These are phyloP conservation scores for Mesembryanthemum crystallinum DNA, from an alignment of 148 eudicot species.

Conservation along the genomic window DNA sequence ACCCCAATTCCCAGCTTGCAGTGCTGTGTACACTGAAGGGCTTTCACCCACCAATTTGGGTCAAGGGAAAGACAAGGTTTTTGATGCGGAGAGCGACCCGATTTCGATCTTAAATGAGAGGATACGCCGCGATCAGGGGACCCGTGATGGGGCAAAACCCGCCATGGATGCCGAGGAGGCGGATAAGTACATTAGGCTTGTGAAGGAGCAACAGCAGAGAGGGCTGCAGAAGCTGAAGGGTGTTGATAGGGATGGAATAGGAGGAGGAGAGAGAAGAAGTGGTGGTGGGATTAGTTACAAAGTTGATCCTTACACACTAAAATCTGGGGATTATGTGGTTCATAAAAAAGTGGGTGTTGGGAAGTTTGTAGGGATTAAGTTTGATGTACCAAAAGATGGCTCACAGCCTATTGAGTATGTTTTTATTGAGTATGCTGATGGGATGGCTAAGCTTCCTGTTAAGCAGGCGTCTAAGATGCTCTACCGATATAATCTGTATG, in stretches of 20 bases:
- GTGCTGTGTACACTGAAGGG: slow-evolving; percentile 36
- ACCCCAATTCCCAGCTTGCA: slow-evolving; percentile 13
- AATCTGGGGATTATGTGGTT: slow-evolving; percentile 81
- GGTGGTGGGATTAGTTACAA: slow-evolving; percentile 50
- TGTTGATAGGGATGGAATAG: slow-evolving; percentile 24
- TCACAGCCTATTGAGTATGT: slow-evolving; percentile 66
- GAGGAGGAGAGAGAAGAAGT: background rate
- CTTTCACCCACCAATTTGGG: slow-evolving; percentile 23
- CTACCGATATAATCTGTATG: slow-evolving; percentile 87
- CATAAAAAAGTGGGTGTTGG: slow-evolving; percentile 97
- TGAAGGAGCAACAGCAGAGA: slow-evolving; percentile 81
- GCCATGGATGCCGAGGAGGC: slow-evolving; percentile 65
- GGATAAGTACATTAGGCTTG: slow-evolving; percentile 68
- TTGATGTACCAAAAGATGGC: slow-evolving; percentile 48
- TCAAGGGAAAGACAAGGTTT: slow-evolving; percentile 10
- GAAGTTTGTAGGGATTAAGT: slow-evolving; percentile 76
- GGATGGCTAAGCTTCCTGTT: slow-evolving; percentile 92
- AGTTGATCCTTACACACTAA: slow-evolving; percentile 76
- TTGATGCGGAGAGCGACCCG: slow-evolving; percentile 43
- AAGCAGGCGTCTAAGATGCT: slow-evolving; percentile 81
- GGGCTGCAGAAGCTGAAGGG: slow-evolving; percentile 74
- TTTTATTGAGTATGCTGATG: slow-evolving; percentile 93
- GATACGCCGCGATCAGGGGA: slow-evolving; percentile 33
- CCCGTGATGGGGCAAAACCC: slow-evolving; percentile 31
- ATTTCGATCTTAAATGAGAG: slow-evolving; percentile 38